Evolutionary conservation across 2,329 filamentous ascomycete species (phyloP).

Genomic region (Fonsecaea nubica): DNA sequence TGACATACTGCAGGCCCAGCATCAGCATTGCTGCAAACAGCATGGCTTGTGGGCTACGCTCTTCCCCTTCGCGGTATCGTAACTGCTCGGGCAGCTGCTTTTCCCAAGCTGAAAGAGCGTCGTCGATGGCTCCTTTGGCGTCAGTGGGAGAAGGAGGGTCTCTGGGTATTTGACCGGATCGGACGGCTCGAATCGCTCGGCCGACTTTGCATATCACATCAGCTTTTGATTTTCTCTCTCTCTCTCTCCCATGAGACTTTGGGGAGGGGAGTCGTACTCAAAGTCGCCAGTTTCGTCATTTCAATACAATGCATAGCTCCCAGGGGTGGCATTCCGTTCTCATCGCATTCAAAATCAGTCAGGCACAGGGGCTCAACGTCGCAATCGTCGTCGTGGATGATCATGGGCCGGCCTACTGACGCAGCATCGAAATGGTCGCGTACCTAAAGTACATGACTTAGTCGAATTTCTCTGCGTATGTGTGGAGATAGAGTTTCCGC

Average conservation of each 20-base stretch:
- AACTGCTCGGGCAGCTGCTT: slow-evolving; percentile 27
- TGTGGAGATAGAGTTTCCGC: neutral
- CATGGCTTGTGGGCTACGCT: slow-evolving; percentile 21
- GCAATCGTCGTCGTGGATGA: slow-evolving; percentile 41
- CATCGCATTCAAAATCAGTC: slow-evolving; percentile 36
- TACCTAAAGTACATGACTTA: slow-evolving; percentile 17
- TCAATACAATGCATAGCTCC: slow-evolving; percentile 25
- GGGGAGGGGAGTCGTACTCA: slow-evolving; percentile 15
- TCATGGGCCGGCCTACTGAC: slow-evolving; percentile 40
- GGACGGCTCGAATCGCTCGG: slow-evolving; percentile 24
- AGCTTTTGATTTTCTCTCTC: slow-evolving; percentile 16
- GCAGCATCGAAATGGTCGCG: slow-evolving; percentile 33
- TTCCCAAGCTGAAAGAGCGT: slow-evolving; percentile 29
- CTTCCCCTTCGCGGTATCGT: slow-evolving; percentile 21
- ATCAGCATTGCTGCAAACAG: slow-evolving; percentile 28
- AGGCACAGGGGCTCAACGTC: slow-evolving; percentile 38
- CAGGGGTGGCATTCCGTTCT: slow-evolving; percentile 18
- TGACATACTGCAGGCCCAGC: slow-evolving; percentile 26
- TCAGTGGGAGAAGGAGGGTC: neutral
- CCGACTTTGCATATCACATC: slow-evolving; percentile 24
- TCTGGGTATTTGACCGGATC: slow-evolving; percentile 16
- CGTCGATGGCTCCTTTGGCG: slow-evolving; percentile 18
- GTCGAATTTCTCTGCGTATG: no score
- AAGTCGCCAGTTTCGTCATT: slow-evolving; percentile 27
- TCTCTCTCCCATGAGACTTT: slow-evolving; percentile 15